Percentiles rank a stretch among this genome's conserved stretches.
phyloP scores from a whole-genome alignment of 2,329 filamentous ascomycete species.

The Colletotrichum cereale region DNA sequence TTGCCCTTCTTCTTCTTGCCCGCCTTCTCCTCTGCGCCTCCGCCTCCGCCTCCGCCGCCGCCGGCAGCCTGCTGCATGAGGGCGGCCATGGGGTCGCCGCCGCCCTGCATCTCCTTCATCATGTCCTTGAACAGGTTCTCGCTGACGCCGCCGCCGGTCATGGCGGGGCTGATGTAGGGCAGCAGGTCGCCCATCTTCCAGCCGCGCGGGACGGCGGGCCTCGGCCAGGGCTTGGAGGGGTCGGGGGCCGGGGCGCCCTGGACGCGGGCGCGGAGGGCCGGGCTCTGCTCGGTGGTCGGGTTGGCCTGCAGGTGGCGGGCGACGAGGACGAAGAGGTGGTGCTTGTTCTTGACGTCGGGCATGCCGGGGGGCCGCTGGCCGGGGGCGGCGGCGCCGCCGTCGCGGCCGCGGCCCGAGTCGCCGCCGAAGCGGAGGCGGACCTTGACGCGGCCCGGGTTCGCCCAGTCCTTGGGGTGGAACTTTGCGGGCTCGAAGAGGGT shows the following conservation, averaged over 20 bases:
- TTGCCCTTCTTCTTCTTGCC: conserved; percentile 66
- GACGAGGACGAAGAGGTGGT: conserved; percentile 88
- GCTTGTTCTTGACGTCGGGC: conserved; percentile 78
- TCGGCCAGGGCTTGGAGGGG: conserved; percentile 75
- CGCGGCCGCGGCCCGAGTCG: conserved; percentile 42
- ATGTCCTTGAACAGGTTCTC: conserved; percentile 97
- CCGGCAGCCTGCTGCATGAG: conserved; percentile 55
- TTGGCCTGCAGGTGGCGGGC: conserved; percentile 81
- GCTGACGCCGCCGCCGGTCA: conserved; percentile 92
- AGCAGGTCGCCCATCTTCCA: conserved; percentile 91
- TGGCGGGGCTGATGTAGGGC: conserved; percentile 87
- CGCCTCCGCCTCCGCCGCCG: conserved; percentile 46
- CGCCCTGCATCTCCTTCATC: conserved; percentile 88
- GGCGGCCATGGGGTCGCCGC: conserved; percentile 60
- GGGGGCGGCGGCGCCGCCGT: conserved; percentile 67
- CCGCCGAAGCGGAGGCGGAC: conserved; percentile 56
- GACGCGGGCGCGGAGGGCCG: conserved; percentile 79
- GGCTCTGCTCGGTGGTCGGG: conserved; percentile 78
- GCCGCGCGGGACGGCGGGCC: conserved; percentile 82
- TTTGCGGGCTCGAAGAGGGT: conserved; percentile 92
- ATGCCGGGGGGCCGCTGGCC: conserved; percentile 40
- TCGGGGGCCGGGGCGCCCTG: conserved; percentile 78
- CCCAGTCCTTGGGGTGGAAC: conserved; percentile 96
- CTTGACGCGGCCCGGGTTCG: conserved; percentile 91
- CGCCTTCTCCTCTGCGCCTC: conserved; percentile 52